phyloP scores from a whole-genome alignment of 2,329 filamentous ascomycete species.

The Tolypocladium sp. region DNA sequence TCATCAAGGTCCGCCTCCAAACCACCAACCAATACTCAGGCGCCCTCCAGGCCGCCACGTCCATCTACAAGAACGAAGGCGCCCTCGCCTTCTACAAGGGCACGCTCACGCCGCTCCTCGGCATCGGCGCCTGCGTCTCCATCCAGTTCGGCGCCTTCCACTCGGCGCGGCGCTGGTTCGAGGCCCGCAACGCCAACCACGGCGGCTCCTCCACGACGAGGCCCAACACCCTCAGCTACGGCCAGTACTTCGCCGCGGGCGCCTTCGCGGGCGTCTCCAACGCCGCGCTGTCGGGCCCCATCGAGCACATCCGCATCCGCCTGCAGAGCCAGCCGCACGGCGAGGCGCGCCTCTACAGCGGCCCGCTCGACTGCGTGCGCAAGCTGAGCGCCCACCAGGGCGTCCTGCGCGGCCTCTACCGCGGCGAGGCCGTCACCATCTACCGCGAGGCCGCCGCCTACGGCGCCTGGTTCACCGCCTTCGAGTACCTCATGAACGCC shows the following conservation, averaged over 20 bases:
- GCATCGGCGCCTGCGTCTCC: conserved; percentile 95
- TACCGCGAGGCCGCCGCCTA: conserved; percentile 90
- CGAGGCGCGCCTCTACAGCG: conserved; percentile 64
- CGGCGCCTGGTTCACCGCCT: conserved; percentile 88
- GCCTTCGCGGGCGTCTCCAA: conserved; percentile 92
- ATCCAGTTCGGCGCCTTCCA: conserved; percentile 98
- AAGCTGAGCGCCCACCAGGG: conserved; percentile 63
- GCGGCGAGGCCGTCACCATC: conserved; percentile 78
- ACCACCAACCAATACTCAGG: conserved; percentile 74
- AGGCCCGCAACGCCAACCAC: conserved; percentile 61
- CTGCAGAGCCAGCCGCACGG: conserved; percentile 95
- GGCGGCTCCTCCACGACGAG: conserved; percentile 31
- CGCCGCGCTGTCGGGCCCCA: conserved; percentile 77
- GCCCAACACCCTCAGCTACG: conserved; percentile 55
- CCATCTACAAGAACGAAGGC: conserved; percentile 84
- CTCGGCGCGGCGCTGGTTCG: conserved; percentile 77
- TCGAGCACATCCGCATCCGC: conserved; percentile 94
- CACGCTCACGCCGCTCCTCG: conserved; percentile 85
- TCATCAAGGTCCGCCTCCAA: conserved; percentile 94
- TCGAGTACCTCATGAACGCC: conserved; percentile 92
- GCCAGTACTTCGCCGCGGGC: conserved; percentile 82
- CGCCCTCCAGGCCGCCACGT: conserved; percentile 69
- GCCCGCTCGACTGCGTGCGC: conserved; percentile 82
- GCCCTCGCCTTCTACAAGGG: conserved; percentile 95
- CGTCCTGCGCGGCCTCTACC: conserved; percentile 67